Evolutionary conservation across 176 grass and related monocot species (phyloP).

Genomic region (Zizania latifolia): DNA sequence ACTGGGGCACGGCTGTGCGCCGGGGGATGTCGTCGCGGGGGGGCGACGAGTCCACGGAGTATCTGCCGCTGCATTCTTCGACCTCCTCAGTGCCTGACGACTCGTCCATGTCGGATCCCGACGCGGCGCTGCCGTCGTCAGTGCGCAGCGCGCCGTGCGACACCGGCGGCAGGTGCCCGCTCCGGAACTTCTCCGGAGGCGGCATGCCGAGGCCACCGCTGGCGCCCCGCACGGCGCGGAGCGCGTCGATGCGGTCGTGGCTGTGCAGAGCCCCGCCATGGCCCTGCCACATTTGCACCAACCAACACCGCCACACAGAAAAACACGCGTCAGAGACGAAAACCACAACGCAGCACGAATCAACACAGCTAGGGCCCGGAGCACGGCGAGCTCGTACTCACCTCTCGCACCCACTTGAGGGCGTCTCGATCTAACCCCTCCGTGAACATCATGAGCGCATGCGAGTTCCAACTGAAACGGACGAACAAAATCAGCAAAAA

Average conservation of each 20-base stretch:
- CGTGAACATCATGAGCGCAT: slow-evolving; percentile 77
- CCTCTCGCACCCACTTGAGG: slow-evolving; percentile 91
- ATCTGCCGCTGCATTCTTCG: slow-evolving; percentile 58
- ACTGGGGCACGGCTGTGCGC: slow-evolving; percentile 27
- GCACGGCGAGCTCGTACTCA: slow-evolving; percentile 6
- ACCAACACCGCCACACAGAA: slow-evolving; percentile 4
- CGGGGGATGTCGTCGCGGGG: slow-evolving; percentile 9
- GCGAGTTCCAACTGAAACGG: slow-evolving; percentile 31
- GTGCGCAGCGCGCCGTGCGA: slow-evolving; percentile 41
- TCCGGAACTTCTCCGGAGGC: slow-evolving; percentile 90
- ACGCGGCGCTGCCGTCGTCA: slow-evolving; percentile 44
- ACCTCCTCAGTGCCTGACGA: slow-evolving; percentile 71
- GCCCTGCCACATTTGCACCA: slow-evolving; percentile 27
- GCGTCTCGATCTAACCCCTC: slow-evolving; percentile 78
- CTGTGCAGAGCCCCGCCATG: slow-evolving; percentile 30
- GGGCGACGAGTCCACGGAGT: slow-evolving; percentile 76
- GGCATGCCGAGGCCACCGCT: slow-evolving; percentile 62
- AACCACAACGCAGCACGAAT: neutral
- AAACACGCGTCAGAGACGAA: slow-evolving; percentile 20
- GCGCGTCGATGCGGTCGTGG: slow-evolving; percentile 53
- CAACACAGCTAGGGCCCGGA: neutral
- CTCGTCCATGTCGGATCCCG: slow-evolving; percentile 91
- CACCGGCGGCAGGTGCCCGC: slow-evolving; percentile 65
- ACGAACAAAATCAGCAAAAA: slow-evolving; percentile 22
- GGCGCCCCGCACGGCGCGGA: slow-evolving; percentile 34